These are phyloP conservation scores for Yamadazyma friedrichii DNA, from an alignment of 1,139 yeast species.

Conservation along the genomic window DNA sequence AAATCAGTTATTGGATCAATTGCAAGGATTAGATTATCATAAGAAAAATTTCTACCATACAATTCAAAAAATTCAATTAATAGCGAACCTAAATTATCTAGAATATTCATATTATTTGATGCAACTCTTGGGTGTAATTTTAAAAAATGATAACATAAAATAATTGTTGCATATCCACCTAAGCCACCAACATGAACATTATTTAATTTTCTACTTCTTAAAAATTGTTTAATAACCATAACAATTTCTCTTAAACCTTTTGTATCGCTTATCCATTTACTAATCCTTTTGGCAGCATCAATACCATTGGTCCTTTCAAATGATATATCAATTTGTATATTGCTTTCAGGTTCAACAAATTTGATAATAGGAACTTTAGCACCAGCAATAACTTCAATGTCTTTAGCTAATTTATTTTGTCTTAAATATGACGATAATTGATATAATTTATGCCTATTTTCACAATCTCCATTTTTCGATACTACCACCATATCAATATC, in stretches of 20 bases:
- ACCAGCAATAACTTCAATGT: constrained; percentile 83
- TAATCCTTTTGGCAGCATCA: constrained; percentile 77
- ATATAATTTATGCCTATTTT: constrained; percentile 65
- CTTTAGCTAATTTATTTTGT: constrained; percentile 59
- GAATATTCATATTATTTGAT: constrained; percentile 63
- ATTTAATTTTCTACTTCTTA: constrained; percentile 75
- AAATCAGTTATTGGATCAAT: constrained; percentile 49
- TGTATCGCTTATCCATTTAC: constrained; percentile 68
- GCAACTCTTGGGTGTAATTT: constrained; percentile 76
- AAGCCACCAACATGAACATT: constrained; percentile 96
- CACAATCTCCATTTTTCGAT: constrained; percentile 64
- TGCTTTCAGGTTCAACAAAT: constrained; percentile 72
- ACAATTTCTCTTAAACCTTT: constrained; percentile 88
- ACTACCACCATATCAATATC: constrained; percentile 94
- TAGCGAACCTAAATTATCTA: constrained; percentile 81
- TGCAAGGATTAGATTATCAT: constrained; percentile 71
- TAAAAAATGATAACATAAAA: constrained; percentile 81
- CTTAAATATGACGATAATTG: constrained; percentile 73
- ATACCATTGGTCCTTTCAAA: constrained; percentile 88
- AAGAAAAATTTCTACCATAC: constrained; percentile 91
- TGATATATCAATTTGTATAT: constrained; percentile 84
- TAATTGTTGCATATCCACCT: constrained; percentile 92
- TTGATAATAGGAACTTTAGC: constrained; percentile 97
- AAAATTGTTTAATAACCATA: constrained; percentile 80
- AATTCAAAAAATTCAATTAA: constrained; percentile 91